A percentile compares a stretch with the other conserved stretches of the same genome.
Conservation (phyloP, 2,329 filamentous ascomycete genomes). For the Fragosphaeria purpurea region DNA sequence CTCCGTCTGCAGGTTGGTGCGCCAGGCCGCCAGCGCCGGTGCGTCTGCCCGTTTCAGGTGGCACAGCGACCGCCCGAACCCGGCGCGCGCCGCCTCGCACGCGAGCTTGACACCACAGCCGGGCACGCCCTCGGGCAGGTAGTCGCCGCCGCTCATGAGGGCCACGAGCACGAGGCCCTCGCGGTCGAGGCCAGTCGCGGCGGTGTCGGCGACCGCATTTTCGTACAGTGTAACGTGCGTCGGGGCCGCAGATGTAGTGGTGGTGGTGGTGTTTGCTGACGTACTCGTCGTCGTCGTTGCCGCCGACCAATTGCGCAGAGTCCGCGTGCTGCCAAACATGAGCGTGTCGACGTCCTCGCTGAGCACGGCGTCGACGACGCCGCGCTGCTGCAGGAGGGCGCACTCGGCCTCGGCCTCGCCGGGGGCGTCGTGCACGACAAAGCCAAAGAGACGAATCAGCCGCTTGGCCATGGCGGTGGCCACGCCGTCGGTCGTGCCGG, state of each 20-base stretch:
- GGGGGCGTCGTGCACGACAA: constrained; percentile 74
- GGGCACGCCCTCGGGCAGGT: constrained; percentile 76
- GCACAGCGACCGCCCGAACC: constrained; percentile 72
- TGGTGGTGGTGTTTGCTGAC: constrained; percentile 28
- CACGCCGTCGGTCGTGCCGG: constrained; percentile 53
- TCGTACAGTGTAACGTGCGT: constrained; percentile 84
- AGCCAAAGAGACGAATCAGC: constrained; percentile 75
- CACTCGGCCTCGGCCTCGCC: constrained; percentile 97
- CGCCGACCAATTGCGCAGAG: constrained; percentile 73
- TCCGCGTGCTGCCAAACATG: constrained; percentile 85
- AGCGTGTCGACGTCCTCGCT: constrained; percentile 95
- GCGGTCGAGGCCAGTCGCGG: constrained; percentile 55
- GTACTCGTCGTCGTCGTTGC: constrained; percentile 35
- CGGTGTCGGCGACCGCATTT: constrained; percentile 15
- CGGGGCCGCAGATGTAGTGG: constrained; percentile 76
- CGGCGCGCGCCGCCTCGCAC: constrained; percentile 79
- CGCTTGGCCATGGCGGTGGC: constrained; percentile 71
- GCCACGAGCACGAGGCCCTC: constrained; percentile 92
- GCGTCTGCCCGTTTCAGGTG: constrained; percentile 49
- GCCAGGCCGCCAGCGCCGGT: constrained; percentile 57
- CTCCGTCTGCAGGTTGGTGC: constrained; percentile 60
- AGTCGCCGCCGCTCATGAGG: constrained; percentile 92
- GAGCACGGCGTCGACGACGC: constrained; percentile 83
- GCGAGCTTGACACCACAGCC: constrained; percentile 82
- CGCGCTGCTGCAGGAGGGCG: constrained; percentile 69